Base-by-base conservation (phyloP, 2,329 filamentous ascomycete genomes). In the Fusarium sp. region DNA sequence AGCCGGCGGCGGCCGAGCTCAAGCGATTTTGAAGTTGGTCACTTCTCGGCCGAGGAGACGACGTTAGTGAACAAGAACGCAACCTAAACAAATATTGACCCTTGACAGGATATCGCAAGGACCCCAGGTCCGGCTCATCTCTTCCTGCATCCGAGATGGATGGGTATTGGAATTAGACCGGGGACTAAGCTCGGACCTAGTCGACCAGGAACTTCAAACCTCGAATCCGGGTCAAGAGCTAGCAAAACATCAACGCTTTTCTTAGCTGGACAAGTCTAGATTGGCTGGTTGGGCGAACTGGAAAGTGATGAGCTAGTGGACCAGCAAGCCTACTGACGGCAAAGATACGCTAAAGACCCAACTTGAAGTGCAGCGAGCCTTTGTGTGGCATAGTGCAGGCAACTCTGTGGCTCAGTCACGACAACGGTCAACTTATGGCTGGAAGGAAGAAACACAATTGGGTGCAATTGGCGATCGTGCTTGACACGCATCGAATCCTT, bases 1-100 rank as follows among this genome's bases (percentile, higher is more conserved):
- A 68, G 67, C 55, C 67, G 67, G 49, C 46, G 41, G 31, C 64
- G 68, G 52, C 67, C 64, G 67, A 69, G 59, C 55, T 58, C 55
- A 65, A 71, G 58, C 63, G 58, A 48, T 46, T 57, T 56, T 21
- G 54, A 44, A 34, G 23, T 42, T 34, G 42, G 23, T 43, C 42
- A 65, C 44, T 48, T 71, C 68, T 70, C 68, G 64, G 68, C 68
- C 68, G 67, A 69, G 62, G 67, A 60, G 31, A 39, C 42, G 34
- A 45, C 44, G 60, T 44, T 42, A 51, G 61, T 42, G 21, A 44
- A 43, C 23, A 61, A 63, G 18, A 21, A 50, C 54, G 21, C 19
- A 37, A 54, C 43, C 50, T 46, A 44, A 64, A 64, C n/a, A 57
- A 60, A 46, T 54, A 53, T 67, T 53, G 53, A 51, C 30, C 50